Evolutionary conservation across 371 early-diverging fungal genomes (phyloP), one percentile per base, ranked within the genome.

Genomic region (Parasitella parasitica): DNA sequence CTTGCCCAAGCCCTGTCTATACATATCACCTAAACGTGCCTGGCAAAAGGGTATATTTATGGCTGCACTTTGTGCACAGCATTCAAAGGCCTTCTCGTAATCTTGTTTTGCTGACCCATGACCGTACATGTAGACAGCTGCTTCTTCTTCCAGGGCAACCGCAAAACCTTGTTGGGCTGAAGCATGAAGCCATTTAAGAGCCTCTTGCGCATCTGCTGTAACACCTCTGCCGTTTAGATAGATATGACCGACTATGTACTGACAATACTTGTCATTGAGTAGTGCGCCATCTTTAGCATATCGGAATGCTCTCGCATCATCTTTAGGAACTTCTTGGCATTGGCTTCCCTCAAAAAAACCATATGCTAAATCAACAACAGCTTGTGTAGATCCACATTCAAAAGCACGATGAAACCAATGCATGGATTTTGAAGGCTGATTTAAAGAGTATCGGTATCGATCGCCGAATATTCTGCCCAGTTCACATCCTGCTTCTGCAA

Each of bases 91-190:
- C 39, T 67, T 62, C 8, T 57, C 35, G 38, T 75, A 80, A 35
- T 75, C 65, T 20, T 72, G 67, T 6, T 55, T 59, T 3, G 70
- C 66, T 51, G 60, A 59, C 3, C 70, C 70, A 20, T 58, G 39
- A 1, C 75, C 75, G 9, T 69, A 61, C 55, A 77, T 57, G 37
- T 75, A 80, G 3, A 71, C 51, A 3, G 68, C 63, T 0, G 75
- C 63, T 18, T 77, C 57, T 37, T 80, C 80, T 37, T 80, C 80
- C 15, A 80, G 61, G 0, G 80, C 80, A 2, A 70, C 66, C 0
- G 73, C 68, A 48, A 80, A 76, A 1, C 73, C 80, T 50, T 80
- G 80, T 12, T 71, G 60, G 2, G 73, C 80, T 0, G 80, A 74
- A 2, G 63, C 63, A 34, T 60, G 59, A 8, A 80, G 35, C 69